These are phyloP conservation scores for Ramaria sp. DNA, from an alignment of 768 basidiomycete species.

Conservation along the genomic window DNA sequence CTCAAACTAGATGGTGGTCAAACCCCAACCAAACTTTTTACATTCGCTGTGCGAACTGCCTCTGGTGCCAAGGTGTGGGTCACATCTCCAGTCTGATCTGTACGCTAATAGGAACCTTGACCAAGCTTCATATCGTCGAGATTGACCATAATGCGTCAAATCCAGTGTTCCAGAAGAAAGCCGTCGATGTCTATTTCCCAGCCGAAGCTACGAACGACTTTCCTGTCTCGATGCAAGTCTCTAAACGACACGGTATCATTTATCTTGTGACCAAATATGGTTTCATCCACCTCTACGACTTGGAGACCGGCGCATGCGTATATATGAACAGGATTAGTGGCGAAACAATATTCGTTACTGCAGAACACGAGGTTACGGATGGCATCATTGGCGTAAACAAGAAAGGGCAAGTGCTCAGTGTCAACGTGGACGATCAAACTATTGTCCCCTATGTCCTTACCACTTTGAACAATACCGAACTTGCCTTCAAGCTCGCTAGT, in stretches of 20 bases:
- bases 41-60: constrained; percentile 93
- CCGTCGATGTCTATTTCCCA: constrained; percentile 98
- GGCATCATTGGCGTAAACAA: constrained; percentile 99
- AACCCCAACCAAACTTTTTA: constrained; percentile 80
- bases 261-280: constrained; percentile 99
- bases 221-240: constrained; percentile 99
- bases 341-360: constrained; percentile 98
- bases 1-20: constrained; percentile 84
- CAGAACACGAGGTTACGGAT: constrained; percentile 85
- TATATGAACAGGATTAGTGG: constrained; percentile 99
- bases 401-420: constrained; percentile 96
- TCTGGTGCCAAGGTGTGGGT: constrained; percentile 88
- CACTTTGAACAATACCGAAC: constrained; percentile 92
- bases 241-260: constrained; percentile 90
- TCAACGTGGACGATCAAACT: constrained; percentile 92
- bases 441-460: constrained; percentile 91
- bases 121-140: constrained; percentile 95
- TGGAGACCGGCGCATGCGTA: constrained; percentile 92
- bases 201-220: constrained; percentile 97
- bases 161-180: constrained; percentile 91
- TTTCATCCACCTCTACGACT: constrained; percentile 98
- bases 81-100: not conserved
- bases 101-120: not conserved
- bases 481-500: constrained; percentile 96
- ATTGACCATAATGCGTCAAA: constrained; percentile 93